A percentile compares a stretch with the other conserved stretches of the same genome.
Evolutionary conservation across 495 filamentous ascomycete genomes (phyloP).

Genomic region (Margaritispora aquatica): DNA sequence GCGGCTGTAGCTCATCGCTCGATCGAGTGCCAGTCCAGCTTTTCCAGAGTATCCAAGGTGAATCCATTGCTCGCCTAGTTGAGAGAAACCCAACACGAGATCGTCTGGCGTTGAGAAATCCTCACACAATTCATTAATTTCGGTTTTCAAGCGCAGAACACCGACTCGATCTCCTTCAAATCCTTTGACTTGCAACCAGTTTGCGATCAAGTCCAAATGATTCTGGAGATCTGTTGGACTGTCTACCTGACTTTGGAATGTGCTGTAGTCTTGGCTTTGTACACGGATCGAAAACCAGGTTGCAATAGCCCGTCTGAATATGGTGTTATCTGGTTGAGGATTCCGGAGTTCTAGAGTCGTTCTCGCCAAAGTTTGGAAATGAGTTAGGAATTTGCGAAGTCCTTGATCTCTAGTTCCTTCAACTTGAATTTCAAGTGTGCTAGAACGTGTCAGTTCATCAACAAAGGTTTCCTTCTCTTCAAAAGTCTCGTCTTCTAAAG

Average conservation of each 20-base stretch:
- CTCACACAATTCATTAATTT: conserved; percentile 16
- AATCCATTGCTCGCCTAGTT: conserved; percentile 65
- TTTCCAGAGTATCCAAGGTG: conserved; percentile 71
- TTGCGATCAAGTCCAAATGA: conserved; percentile 62
- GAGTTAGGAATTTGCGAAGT: conserved; percentile 43
- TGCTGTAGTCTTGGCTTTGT: conserved; percentile 38
- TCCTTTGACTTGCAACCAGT: conserved; percentile 75
- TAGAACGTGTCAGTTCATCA: background rate
- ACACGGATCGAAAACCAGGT: conserved; percentile 48
- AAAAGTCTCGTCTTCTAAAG: conserved; percentile 24
- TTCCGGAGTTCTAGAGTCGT: conserved; percentile 50
- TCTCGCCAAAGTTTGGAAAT: conserved; percentile 51
- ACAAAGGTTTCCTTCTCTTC: background rate
- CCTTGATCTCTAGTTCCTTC: conserved; percentile 40
- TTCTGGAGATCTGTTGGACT: conserved; percentile 51
- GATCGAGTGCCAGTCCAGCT: conserved; percentile 57
- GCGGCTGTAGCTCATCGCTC: conserved; percentile 46
- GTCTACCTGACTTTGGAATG: conserved; percentile 52
- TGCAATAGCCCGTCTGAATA: conserved; percentile 41
- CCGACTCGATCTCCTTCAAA: conserved; percentile 34
- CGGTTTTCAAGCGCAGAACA: conserved; percentile 41
- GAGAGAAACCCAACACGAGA: conserved; percentile 50
- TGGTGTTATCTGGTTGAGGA: conserved; percentile 36
- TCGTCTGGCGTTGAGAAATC: conserved; percentile 37
- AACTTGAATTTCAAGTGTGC: background rate